phyloP scores from a whole-genome alignment of 1,284 basidiomycete species.

The Polyporus tsugae region DNA sequence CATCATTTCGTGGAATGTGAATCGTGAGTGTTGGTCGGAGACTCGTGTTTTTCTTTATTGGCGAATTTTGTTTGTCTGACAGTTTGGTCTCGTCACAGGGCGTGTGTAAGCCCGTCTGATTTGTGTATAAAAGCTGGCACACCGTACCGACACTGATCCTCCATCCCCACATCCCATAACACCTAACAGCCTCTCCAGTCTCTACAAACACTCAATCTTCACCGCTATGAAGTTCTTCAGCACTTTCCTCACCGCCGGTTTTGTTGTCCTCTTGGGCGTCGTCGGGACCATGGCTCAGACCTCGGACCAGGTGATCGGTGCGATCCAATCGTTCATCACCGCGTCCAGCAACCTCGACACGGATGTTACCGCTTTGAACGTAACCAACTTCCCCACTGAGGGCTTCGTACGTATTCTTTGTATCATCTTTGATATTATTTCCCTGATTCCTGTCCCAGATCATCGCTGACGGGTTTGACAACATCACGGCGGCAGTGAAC shows the following conservation, averaged over 20 bases:
- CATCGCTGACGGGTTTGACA: neutral
- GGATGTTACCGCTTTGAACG: neutral
- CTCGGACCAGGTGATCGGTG: neutral
- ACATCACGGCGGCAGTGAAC: neutral
- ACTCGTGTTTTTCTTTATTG: neutral
- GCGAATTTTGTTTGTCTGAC: neutral
- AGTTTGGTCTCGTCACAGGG: neutral
- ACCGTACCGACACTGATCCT: neutral
- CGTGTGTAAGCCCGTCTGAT: neutral
- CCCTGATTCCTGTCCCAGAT: neutral
- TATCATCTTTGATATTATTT: neutral
- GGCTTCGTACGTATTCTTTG: neutral
- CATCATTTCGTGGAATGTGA: neutral
- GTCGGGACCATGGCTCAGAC: constrained; percentile 4
- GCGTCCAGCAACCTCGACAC: neutral
- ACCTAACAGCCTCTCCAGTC: neutral
- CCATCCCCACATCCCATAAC: neutral
- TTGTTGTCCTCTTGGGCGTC: neutral
- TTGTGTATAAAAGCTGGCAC: neutral
- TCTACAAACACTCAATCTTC: neutral
- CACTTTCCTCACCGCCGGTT: neutral
- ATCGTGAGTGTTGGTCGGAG: neutral
- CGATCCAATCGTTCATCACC: constrained; percentile 1
- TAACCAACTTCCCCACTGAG: neutral
- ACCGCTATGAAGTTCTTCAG: constrained; percentile 8